Conservation (phyloP, 176 grass and related monocot genomes). For the Ensete ventricosum region DNA sequence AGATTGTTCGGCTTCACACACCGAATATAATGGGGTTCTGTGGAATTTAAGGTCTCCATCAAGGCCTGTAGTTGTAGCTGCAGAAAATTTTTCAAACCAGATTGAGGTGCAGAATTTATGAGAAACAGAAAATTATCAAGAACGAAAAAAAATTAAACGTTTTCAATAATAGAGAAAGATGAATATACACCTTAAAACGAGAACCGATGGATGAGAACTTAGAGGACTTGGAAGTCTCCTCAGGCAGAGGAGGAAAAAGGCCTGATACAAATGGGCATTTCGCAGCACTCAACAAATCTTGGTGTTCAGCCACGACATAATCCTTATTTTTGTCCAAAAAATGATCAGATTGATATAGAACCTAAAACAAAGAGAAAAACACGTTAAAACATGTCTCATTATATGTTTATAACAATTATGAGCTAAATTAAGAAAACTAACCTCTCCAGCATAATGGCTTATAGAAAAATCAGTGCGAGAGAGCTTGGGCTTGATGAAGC, state of each 20-base stretch:
- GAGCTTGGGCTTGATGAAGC: constrained; percentile 88
- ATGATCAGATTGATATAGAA: constrained; percentile 80
- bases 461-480: constrained; percentile 95
- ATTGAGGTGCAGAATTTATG: not conserved
- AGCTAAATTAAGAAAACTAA: constrained; percentile 29
- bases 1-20: constrained; percentile 99
- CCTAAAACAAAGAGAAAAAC: constrained; percentile 32
- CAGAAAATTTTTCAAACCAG: constrained; percentile 22
- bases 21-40: constrained; percentile 96
- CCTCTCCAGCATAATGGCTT: constrained; percentile 88
- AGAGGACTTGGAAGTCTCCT: constrained; percentile 89
- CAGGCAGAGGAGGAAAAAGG: constrained; percentile 66
- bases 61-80: constrained; percentile 95
- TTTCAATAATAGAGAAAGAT: not conserved
- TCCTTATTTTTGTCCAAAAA: constrained; percentile 99
- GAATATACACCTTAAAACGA: constrained; percentile 73
- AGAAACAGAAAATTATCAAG: not conserved
- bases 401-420: not conserved
- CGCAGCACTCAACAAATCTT: constrained; percentile 76
- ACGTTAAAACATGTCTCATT: constrained; percentile 5
- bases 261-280: constrained; percentile 89
- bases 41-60: constrained; percentile 96
- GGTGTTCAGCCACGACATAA: constrained; percentile 96
- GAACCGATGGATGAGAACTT: constrained; percentile 96
- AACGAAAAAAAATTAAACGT: not conserved